phyloP scores from a whole-genome alignment of 1,139 yeast genomes.

The Saccharomyces pastorianus region DNA sequence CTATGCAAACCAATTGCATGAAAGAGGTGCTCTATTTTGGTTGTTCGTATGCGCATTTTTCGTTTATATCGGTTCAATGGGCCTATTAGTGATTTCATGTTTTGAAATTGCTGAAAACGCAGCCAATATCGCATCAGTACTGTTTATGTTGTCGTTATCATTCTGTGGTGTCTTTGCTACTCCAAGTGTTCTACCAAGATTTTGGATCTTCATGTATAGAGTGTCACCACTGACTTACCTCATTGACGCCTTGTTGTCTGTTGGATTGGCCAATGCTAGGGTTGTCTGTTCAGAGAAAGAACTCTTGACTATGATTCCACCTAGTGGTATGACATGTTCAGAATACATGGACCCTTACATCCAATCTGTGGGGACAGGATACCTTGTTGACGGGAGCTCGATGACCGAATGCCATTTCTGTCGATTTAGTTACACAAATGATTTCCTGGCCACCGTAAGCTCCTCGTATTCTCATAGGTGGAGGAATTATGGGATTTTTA shows the following conservation, averaged over 20 bases:
- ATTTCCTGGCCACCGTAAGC: conserved; percentile 38
- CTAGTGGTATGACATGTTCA: conserved; percentile 41
- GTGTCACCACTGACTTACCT: conserved; percentile 54
- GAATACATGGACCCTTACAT: conserved; percentile 42
- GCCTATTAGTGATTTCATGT: conserved; percentile 44
- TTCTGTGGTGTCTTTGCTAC: conserved; percentile 76
- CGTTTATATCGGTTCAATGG: conserved; percentile 52
- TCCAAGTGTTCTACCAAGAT: conserved; percentile 44
- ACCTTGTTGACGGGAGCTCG: conserved; percentile 36
- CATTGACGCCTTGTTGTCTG: conserved; percentile 41
- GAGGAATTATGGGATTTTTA: conserved; percentile 56
- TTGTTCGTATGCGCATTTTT: conserved; percentile 45
- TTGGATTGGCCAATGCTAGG: conserved; percentile 41
- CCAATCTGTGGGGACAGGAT: conserved; percentile 43
- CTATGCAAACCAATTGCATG: conserved; percentile 41
- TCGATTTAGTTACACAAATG: conserved; percentile 40
- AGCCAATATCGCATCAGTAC: conserved; percentile 51
- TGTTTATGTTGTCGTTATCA: conserved; percentile 56
- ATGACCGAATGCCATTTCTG: conserved; percentile 45
- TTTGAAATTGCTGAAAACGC: conserved; percentile 60
- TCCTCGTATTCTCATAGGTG: conserved; percentile 43
- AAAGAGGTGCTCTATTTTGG: conserved; percentile 61
- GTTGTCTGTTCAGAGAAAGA: conserved; percentile 43
- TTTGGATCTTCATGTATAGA: conserved; percentile 55
- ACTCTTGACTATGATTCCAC: conserved; percentile 39